Percentiles rank a stretch among this genome's conserved stretches.
Conservation (phyloP, 495 filamentous ascomycete genomes). For the Letharia lupina region DNA sequence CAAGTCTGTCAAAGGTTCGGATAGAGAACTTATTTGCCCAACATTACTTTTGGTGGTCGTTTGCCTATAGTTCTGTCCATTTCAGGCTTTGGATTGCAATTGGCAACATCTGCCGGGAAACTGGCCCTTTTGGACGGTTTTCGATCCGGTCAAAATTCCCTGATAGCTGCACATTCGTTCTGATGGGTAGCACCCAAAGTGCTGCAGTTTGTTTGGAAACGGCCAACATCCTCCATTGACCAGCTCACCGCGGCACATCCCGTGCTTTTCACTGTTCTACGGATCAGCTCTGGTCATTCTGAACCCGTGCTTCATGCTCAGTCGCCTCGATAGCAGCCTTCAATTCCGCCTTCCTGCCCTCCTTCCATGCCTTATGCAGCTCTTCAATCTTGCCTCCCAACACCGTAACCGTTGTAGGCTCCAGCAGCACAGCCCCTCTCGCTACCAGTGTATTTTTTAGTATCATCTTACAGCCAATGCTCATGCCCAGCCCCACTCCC, state of each 20-base stretch:
- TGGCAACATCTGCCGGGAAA: not conserved
- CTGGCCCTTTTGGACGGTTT: not conserved
- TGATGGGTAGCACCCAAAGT: too few species aligned
- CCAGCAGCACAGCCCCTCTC: conserved; percentile 68
- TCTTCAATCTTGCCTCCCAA: conserved; percentile 83
- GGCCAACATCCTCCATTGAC: not conserved
- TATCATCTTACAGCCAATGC: conserved; percentile 75
- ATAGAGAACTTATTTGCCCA: not conserved
- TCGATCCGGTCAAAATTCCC: not conserved
- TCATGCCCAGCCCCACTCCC: conserved; percentile 54
- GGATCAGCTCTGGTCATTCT: not conserved
- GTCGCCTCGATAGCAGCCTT: conserved; percentile 45
- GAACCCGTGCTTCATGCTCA: conserved; percentile 18
- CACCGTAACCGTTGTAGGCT: conserved; percentile 52
- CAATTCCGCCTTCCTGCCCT: conserved; percentile 60
- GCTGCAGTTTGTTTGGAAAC: not conserved
- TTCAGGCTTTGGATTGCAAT: not conserved
- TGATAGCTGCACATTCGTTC: not conserved
- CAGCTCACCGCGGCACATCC: not conserved
- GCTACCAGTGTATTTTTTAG: conserved; percentile 59
- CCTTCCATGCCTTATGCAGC: conserved; percentile 68
- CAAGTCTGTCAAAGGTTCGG: not conserved
- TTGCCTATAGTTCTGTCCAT: not conserved
- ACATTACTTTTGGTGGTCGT: too few species aligned
- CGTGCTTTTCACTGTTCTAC: not conserved